Conservation (phyloP, 2,329 filamentous ascomycete species). For the Alternaria sp. region DNA sequence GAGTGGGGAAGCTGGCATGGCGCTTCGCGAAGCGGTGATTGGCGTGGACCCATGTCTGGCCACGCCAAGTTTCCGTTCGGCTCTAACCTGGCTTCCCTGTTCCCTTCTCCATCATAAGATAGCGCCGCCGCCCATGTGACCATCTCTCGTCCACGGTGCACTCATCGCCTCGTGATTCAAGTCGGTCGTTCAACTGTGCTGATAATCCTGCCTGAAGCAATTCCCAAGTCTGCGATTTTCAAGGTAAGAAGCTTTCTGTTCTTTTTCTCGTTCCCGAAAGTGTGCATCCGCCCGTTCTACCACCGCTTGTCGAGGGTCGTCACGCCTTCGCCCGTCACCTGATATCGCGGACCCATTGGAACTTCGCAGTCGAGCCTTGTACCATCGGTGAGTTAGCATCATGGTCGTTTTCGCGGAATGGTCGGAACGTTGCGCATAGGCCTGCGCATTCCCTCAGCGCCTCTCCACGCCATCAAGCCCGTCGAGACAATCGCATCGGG, state of each 20-base stretch:
- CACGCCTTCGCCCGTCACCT: constrained; percentile 6
- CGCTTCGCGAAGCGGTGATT: constrained; percentile 16
- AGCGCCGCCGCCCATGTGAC: constrained; percentile 16
- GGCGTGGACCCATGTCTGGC: neutral
- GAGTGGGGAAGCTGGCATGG: constrained; percentile 20
- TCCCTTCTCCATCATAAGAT: constrained; percentile 7
- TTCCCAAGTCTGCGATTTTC: neutral
- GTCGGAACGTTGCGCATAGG: neutral
- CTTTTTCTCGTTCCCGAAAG: constrained; percentile 4
- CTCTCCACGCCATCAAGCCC: constrained; percentile 12
- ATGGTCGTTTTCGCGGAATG: neutral
- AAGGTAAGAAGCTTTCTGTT: constrained; percentile 10
- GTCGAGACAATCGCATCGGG: constrained; percentile 21
- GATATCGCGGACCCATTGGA: constrained; percentile 11
- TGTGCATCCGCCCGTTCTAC: neutral
- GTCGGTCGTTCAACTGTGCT: constrained; percentile 8
- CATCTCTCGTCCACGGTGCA: constrained; percentile 6
- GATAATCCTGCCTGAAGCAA: constrained; percentile 2
- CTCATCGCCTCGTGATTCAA: constrained; percentile 21
- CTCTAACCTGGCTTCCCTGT: constrained; percentile 8
- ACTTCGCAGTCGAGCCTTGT: constrained; percentile 5
- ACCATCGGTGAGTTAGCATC: constrained; percentile 12
- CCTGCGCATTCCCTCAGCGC: neutral
- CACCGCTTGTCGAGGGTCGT: neutral
- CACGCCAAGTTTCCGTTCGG: constrained; percentile 9